These are phyloP conservation scores for Tephrocybe sp. DNA, from an alignment of 768 basidiomycete species.

Conservation along the genomic window DNA sequence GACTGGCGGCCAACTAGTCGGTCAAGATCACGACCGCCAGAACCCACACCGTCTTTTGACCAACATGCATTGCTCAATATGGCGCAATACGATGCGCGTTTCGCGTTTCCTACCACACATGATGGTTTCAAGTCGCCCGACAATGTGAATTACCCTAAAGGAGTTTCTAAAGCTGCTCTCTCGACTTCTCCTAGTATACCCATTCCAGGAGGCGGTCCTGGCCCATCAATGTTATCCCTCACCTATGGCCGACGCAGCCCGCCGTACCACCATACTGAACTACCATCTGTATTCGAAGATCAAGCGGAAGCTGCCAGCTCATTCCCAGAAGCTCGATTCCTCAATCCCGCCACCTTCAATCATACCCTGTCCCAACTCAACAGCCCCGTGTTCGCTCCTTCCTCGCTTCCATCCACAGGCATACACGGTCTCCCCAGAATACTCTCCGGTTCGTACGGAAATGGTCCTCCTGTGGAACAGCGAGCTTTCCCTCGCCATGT, in stretches of 20 bases:
- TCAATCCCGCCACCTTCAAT: conserved; percentile 32
- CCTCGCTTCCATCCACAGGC: conserved; percentile 74
- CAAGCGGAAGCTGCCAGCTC: conserved; percentile 32
- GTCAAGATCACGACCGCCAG: conserved; percentile 76
- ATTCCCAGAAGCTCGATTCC: conserved; percentile 30
- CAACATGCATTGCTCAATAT: conserved; percentile 36
- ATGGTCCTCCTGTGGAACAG: conserved; percentile 32
- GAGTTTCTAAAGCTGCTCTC: conserved; percentile 14
- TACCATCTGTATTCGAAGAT: conserved; percentile 49
- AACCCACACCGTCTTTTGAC: conserved; percentile 48
- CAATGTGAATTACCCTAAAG: conserved; percentile 21
- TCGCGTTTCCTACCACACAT: conserved; percentile 39
- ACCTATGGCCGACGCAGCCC: conserved; percentile 44
- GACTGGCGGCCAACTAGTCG: conserved; percentile 85
- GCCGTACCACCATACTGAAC: conserved; percentile 38
- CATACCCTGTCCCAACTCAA: conserved; percentile 40
- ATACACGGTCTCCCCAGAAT: conserved; percentile 55
- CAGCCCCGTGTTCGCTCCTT: conserved; percentile 58
- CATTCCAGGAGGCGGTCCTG: conserved; percentile 34
- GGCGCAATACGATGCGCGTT: conserved; percentile 40
- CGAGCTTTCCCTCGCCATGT: conserved; percentile 81
- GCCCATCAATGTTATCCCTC: conserved; percentile 39
- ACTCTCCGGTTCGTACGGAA: conserved; percentile 39
- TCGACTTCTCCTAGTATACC: conserved; percentile 33
- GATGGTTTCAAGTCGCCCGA: conserved; percentile 27